Conservation (phyloP, 345 rosid species). For the Hevea brasiliensis region DNA sequence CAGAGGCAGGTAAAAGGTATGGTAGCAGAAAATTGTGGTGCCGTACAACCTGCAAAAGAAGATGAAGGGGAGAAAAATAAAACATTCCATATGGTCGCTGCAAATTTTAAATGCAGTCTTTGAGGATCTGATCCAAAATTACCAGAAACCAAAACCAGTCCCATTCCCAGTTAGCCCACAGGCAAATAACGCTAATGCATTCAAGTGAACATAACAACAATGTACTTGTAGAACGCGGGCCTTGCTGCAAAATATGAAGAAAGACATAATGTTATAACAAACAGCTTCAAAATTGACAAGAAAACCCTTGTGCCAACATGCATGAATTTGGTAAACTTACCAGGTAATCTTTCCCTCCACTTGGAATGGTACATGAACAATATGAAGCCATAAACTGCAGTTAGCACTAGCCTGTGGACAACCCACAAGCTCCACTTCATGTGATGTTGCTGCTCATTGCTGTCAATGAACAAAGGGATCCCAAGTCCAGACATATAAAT, state of each 20-base stretch:
- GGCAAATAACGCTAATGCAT: slow-evolving; percentile 60
- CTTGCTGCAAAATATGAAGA: slow-evolving; percentile 52
- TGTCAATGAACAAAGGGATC: slow-evolving; percentile 73
- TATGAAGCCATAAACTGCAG: slow-evolving; percentile 69
- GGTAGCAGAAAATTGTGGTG: slow-evolving; percentile 66
- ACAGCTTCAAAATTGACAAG: neutral
- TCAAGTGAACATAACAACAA: slow-evolving; percentile 61
- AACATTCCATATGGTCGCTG: neutral
- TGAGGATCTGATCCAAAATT: slow-evolving; percentile 21
- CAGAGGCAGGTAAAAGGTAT: slow-evolving; percentile 47
- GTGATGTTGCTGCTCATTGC: slow-evolving; percentile 42
- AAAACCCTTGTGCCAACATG: neutral
- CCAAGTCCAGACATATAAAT: slow-evolving; percentile 70
- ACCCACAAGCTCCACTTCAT: slow-evolving; percentile 87
- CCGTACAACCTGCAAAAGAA: slow-evolving; percentile 68
- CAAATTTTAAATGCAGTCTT: neutral
- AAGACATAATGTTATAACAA: neutral
- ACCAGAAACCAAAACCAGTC: slow-evolving; percentile 77
- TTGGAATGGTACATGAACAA: slow-evolving; percentile 72
- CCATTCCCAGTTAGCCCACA: slow-evolving; percentile 63
- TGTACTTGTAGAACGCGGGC: slow-evolving; percentile 84
- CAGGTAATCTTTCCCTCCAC: slow-evolving; percentile 87
- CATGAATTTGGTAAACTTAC: slow-evolving; percentile 34
- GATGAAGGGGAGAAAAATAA: neutral
- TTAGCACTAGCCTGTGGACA: slow-evolving; percentile 70